Evolutionary conservation across 768 basidiomycete species (phyloP).

Genomic region (Tylopilus vinaceipallidus): DNA sequence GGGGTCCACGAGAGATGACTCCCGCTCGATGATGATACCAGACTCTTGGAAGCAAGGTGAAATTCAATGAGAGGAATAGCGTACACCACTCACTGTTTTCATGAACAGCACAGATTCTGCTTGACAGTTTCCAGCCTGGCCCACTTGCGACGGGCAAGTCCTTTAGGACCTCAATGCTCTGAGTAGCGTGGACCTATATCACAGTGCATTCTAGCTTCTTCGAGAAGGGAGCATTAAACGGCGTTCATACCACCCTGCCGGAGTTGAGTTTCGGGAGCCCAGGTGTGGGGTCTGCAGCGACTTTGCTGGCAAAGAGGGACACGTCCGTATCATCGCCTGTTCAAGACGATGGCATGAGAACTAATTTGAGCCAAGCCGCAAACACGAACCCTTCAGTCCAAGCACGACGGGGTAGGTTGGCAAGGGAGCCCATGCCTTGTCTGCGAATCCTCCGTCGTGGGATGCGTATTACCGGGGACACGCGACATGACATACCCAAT

Average conservation of each 20-base stretch:
- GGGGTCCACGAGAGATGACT: conserved; percentile 61
- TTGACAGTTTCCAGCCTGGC: conserved; percentile 73
- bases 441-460: conserved; percentile 30
- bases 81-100: conserved; percentile 69
- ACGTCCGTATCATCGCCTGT: conserved; percentile 62
- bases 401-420: conserved; percentile 88
- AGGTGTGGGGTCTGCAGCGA: conserved; percentile 42
- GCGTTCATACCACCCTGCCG: conserved; percentile 57
- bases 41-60: conserved; percentile 45
- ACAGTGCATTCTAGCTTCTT: not conserved
- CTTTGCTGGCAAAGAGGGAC: conserved; percentile 59
- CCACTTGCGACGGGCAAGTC: conserved; percentile 76
- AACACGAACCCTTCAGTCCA: conserved; percentile 54
- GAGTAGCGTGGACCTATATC: conserved; percentile 69
- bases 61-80: not conserved
- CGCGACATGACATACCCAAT: conserved; percentile 40
- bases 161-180: conserved; percentile 77
- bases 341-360: not conserved
- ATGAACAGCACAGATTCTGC: conserved; percentile 62
- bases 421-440: conserved; percentile 68
- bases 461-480: not conserved
- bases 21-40: conserved; percentile 69
- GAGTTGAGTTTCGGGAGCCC: conserved; percentile 72
- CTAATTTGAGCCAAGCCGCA: not conserved
- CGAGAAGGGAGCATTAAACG: not conserved